Percentiles rank a stretch among this genome's conserved stretches.
phyloP scores from a whole-genome alignment of 176 grass and related monocot genomes.

The Ensete ventricosum region DNA sequence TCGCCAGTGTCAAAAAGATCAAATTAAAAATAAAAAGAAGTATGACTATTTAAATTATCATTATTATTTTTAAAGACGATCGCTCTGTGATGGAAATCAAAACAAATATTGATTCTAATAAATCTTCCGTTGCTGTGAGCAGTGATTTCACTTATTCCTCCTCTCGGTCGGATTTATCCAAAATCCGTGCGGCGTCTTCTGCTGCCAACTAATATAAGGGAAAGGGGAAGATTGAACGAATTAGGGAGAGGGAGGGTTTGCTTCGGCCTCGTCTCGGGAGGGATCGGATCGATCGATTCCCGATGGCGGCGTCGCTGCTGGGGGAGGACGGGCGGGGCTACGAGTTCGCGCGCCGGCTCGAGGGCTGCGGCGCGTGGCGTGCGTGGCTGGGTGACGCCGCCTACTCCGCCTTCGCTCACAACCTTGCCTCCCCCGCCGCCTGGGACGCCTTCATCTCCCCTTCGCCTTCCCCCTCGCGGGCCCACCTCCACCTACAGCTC shows the following conservation, averaged over 20 bases:
- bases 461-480: constrained; percentile 18
- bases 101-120: no score
- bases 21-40: no score
- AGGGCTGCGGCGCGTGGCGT: constrained; percentile 77
- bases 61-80: no score
- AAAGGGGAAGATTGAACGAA: background rate
- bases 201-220: no score
- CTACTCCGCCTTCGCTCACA: constrained; percentile 46
- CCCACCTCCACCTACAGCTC: constrained; percentile 68
- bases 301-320: constrained; percentile 46
- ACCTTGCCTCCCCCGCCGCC: constrained; percentile 47
- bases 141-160: no score
- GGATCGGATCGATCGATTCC: constrained; percentile 25
- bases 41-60: no score
- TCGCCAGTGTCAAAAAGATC: no score
- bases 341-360: constrained; percentile 76
- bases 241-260: constrained; percentile 18
- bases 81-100: no score
- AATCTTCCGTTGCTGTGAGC: no score
- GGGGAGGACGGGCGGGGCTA: constrained; percentile 89
- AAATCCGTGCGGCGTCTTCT: no score
- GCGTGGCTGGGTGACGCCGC: constrained; percentile 71
- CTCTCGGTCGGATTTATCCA: no score
- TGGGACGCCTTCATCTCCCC: constrained; percentile 81
- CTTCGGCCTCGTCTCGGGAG: constrained; percentile 39